Percentiles rank a stretch among this genome's conserved stretches.
Conservation (phyloP, 176 grass and related monocot species). For the Alopecurus myosuroides region DNA sequence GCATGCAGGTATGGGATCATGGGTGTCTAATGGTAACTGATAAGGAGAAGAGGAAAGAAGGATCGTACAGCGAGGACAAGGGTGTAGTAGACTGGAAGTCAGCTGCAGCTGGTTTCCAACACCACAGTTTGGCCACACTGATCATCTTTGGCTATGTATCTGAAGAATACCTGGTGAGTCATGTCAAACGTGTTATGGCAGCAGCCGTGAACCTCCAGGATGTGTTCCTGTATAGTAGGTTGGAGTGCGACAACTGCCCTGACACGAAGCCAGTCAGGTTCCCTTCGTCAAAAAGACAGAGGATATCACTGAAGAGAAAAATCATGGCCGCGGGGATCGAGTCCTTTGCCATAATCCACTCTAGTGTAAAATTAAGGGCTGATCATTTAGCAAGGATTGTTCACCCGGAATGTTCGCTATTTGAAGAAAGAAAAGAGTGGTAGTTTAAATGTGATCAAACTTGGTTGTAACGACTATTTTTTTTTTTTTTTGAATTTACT, state of each 20-base stretch:
- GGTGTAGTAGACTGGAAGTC: not conserved
- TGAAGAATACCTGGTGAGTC: not conserved
- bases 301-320: not conserved
- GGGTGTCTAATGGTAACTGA: not conserved
- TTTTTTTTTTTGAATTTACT: no score
- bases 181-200: not conserved
- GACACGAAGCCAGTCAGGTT: not conserved
- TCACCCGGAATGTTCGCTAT: not conserved
- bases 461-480: not conserved
- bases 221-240: not conserved
- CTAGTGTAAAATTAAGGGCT: not conserved
- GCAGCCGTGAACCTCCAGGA: not conserved
- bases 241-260: not conserved
- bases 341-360: not conserved
- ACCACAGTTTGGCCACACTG: not conserved
- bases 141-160: not conserved
- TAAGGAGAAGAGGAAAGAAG: not conserved
- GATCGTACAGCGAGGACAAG: not conserved
- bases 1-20: not conserved
- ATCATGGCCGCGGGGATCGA: not conserved
- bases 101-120: not conserved
- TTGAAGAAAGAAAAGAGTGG: not conserved
- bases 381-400: not conserved
- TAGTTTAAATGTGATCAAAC: not conserved
- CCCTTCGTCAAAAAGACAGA: not conserved